phyloP scores from a whole-genome alignment of 257 asterid species.

The Hygrophila difformis region DNA sequence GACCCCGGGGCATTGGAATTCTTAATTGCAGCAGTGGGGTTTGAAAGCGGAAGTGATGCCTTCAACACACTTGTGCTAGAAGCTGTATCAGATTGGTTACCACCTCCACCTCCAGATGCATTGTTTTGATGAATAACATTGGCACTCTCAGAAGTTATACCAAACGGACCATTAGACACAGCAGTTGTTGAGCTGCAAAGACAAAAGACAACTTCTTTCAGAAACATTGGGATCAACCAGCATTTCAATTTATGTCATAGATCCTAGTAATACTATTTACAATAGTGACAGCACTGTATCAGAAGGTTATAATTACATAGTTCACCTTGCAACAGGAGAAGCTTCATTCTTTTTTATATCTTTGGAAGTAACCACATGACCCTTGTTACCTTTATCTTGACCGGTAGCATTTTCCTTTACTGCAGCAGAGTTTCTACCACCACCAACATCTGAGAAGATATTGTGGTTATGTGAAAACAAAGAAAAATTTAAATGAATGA shows the following conservation, averaged over 20 bases:
- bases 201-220: slow-evolving; percentile 17
- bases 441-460: slow-evolving; percentile 33
- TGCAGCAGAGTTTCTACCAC: slow-evolving; percentile 31
- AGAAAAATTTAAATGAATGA: slow-evolving; percentile 1
- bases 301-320: slow-evolving; percentile 6
- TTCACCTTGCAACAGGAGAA: slow-evolving; percentile 26
- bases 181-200: slow-evolving; percentile 46
- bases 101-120: slow-evolving; percentile 23
- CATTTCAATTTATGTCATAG: slow-evolving; percentile 2
- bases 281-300: not conserved
- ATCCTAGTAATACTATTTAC: not conserved
- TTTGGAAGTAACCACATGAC: slow-evolving; percentile 16
- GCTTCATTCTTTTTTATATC: slow-evolving; percentile 31
- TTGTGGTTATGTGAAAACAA: not conserved
- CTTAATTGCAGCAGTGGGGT: slow-evolving; percentile 28
- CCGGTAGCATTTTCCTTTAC: slow-evolving; percentile 24
- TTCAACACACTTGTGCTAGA: slow-evolving; percentile 25
- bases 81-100: slow-evolving; percentile 18
- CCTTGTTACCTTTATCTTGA: slow-evolving; percentile 26
- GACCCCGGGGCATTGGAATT: slow-evolving; percentile 17
- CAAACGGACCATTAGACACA: slow-evolving; percentile 40
- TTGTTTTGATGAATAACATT: slow-evolving; percentile 21
- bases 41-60: slow-evolving; percentile 24
- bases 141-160: slow-evolving; percentile 31
- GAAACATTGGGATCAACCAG: not conserved